Conservation (phyloP, 2,329 filamentous ascomycete genomes). For the Tolypocladium cylindrosporum region DNA sequence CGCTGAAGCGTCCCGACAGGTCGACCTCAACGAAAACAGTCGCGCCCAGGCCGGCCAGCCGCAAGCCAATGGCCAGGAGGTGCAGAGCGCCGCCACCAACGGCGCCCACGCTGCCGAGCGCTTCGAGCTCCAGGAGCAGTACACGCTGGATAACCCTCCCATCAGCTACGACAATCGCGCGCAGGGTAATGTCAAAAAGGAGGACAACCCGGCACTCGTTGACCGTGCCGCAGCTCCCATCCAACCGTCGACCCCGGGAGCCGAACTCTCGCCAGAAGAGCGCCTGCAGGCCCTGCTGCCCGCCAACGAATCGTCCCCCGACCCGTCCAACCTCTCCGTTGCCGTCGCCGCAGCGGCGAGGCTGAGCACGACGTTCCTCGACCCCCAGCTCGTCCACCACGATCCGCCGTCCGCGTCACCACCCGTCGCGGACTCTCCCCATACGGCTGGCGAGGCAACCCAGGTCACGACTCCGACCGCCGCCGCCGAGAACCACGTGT, state of each 20-base stretch:
- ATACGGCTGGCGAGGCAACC: conserved; percentile 1
- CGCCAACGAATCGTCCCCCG: conserved; percentile 24
- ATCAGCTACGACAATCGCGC: conserved; percentile 32
- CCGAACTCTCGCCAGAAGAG: conserved; percentile 36
- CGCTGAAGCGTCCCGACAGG: conserved; percentile 76
- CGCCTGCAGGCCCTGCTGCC: conserved; percentile 37
- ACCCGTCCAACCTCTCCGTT: conserved; percentile 42
- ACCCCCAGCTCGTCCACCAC: conserved; percentile 34
- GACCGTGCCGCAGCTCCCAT: conserved; percentile 7
- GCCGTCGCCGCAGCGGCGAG: conserved; percentile 47
- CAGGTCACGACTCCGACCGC: conserved; percentile 11
- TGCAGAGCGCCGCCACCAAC: conserved; percentile 15
- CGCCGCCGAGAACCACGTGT: neutral
- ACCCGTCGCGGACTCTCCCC: conserved; percentile 7
- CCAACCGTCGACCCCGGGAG: conserved; percentile 14
- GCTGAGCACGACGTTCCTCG: conserved; percentile 42
- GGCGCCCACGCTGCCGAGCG: conserved; percentile 19
- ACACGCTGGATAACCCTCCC: conserved; percentile 46
- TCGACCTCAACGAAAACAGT: conserved; percentile 55
- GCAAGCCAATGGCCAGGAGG: conserved; percentile 21
- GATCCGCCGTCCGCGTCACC: conserved; percentile 20
- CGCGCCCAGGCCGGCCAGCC: conserved; percentile 24
- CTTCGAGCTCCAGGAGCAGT: conserved; percentile 49
- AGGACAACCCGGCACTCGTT: conserved; percentile 6
- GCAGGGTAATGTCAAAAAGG: conserved; percentile 12